Evolutionary conservation across 2,329 filamentous ascomycete species (phyloP), one percentile per base, ranked within the genome.

Genomic region (Fusarium buharicum): DNA sequence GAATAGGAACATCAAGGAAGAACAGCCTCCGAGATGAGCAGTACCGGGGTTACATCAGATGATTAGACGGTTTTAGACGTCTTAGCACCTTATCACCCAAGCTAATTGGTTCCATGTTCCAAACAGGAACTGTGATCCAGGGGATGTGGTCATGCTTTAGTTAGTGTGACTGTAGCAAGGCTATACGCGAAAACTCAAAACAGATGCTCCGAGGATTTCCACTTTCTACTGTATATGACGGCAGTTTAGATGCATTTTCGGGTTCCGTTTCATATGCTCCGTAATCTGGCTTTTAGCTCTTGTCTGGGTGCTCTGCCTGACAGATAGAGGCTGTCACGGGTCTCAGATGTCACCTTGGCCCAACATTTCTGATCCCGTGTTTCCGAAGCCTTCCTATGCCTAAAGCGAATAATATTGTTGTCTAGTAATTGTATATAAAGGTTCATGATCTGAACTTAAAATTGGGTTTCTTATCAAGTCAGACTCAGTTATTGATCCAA

Each of bases 11-110:
- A 38, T 12, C 31, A 55, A 40, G 61, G 61, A 60, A 41, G 49
- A 24, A 24, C 44, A 43, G 30, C 51, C 54, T 67, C 64, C 64
- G 64, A 66, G 49, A 50, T 57, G 61, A 54, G 41, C 44, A 39
- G 28, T 48, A 17, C 30, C 36, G 37, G 45, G 51, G 50, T 55
- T 63, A 45, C 61, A 58, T 58, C 16, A 45, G 38, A 16, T 24
- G 22, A 43, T 8, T 18, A 45, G 28, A 16, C 18, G 33, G 17
- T 49, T 36, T n/a, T 28, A 30, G 22, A 24, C 22, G 22, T 24
- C 22, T 3, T 31, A 18, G 18, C 12, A 36, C 33, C n/a, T 43
- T 10, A 33, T 31, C 50, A 48, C 46, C 30, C 55, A 40, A 45
- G 9, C n/a, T 17, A 17, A 50, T 41, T 50, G 52, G 58, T 28